phyloP scores from a whole-genome alignment of 1,284 basidiomycete genomes.

The Chalciporus sp. region DNA sequence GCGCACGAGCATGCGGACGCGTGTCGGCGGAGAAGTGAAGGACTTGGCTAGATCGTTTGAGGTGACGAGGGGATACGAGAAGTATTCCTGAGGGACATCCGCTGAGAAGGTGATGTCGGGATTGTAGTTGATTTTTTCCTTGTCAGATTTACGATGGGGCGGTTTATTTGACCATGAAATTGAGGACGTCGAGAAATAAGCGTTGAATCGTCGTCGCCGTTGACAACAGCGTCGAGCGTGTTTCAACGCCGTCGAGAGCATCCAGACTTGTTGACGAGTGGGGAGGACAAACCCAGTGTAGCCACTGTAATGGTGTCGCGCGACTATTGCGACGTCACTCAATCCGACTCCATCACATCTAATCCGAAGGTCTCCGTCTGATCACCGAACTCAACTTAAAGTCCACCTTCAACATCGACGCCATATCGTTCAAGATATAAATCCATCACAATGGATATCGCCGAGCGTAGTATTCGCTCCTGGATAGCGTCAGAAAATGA shows the following conservation, averaged over 20 bases:
- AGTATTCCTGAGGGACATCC: constrained; percentile 47
- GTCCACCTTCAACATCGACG: neutral
- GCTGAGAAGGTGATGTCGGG: constrained; percentile 51
- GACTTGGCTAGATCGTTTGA: constrained; percentile 63
- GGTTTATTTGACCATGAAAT: constrained; percentile 14
- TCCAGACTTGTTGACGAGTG: constrained; percentile 10
- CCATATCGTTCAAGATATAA: neutral
- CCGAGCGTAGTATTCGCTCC: constrained; percentile 64
- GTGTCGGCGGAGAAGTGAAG: constrained; percentile 67
- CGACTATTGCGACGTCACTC: constrained; percentile 2
- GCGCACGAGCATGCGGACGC: constrained; percentile 92
- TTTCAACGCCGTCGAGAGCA: constrained; percentile 24
- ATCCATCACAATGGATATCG: constrained; percentile 35
- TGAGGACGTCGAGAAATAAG: constrained; percentile 28
- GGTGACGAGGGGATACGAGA: constrained; percentile 68
- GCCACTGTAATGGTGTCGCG: no score
- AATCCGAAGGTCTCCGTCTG: constrained; percentile 11
- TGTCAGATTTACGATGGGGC: constrained; percentile 12
- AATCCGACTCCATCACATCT: constrained; percentile 6
- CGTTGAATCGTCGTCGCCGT: constrained; percentile 27
- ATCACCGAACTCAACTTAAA: neutral
- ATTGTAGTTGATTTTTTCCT: constrained; percentile 76
- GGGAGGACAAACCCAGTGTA: constrained; percentile 7
- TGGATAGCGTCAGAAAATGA: constrained; percentile 72
- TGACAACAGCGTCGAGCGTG: constrained; percentile 20